phyloP scores from a whole-genome alignment of 1,284 basidiomycete species.

The Schizophyllum amplum region DNA sequence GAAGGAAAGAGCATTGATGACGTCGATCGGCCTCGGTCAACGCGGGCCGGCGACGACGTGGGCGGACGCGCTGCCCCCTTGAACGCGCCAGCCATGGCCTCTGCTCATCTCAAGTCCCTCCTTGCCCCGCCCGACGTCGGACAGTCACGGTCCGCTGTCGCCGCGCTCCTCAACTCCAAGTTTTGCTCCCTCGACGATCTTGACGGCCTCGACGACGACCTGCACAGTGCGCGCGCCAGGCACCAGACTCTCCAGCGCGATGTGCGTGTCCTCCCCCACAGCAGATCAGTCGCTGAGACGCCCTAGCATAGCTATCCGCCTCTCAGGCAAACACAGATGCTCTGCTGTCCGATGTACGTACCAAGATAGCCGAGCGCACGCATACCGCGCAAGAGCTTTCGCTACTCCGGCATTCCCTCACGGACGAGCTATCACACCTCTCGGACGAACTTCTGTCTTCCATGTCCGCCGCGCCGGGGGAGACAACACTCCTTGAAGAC shows the following conservation, averaged over 20 bases:
- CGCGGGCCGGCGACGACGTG: background rate
- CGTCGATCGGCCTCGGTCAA: background rate
- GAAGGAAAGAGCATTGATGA: background rate
- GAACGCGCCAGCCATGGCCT: constrained; percentile 33
- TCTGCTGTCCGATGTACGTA: constrained; percentile 36
- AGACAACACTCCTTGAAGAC: constrained; percentile 69
- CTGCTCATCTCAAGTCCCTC: constrained; percentile 38
- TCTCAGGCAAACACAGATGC: constrained; percentile 40
- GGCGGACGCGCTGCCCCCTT: background rate
- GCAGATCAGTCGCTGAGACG: constrained; percentile 20
- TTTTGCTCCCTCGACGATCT: constrained; percentile 42
- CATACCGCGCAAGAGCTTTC: constrained; percentile 65
- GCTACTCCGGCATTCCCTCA: constrained; percentile 65
- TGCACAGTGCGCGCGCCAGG: constrained; percentile 30
- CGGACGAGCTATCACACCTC: constrained; percentile 68
- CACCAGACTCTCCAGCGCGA: constrained; percentile 37
- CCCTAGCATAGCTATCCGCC: constrained; percentile 48
- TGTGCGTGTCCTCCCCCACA: constrained; percentile 2
- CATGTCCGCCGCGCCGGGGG: constrained; percentile 33
- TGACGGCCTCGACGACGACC: constrained; percentile 30
- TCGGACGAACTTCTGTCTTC: constrained; percentile 59
- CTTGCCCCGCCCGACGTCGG: constrained; percentile 38
- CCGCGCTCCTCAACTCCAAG: constrained; percentile 32
- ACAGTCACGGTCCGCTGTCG: constrained; percentile 34
- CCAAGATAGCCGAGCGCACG: constrained; percentile 36